These are phyloP conservation scores for Acanthamoeba castellanii DNA, from an alignment of 208 protist genomes.

Conservation along the genomic window DNA sequence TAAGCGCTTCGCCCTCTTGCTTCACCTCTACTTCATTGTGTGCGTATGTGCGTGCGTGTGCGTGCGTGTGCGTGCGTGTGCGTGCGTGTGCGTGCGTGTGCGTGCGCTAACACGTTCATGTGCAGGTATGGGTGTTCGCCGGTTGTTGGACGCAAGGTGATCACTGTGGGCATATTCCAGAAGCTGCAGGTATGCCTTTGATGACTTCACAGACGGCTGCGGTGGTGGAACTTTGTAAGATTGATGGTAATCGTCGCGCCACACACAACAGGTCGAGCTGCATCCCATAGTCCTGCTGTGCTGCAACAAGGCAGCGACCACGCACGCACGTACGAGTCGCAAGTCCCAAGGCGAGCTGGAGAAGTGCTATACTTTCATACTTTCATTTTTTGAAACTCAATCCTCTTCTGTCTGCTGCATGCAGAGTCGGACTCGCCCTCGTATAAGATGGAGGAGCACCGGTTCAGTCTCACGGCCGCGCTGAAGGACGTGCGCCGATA, in stretches of 20 bases:
- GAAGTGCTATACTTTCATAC: not conserved
- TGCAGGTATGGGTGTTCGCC: slow-evolving; percentile 27
- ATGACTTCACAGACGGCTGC: too few relatives aligned
- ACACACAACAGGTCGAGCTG: not conserved
- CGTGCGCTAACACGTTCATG: not conserved
- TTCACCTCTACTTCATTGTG: too few relatives aligned
- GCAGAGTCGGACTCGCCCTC: not conserved
- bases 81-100: not conserved
- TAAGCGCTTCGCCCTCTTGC: not conserved
- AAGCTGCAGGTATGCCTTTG: not conserved
- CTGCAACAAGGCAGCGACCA: not conserved
- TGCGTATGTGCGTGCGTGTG: too few relatives aligned
- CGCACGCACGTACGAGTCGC: not conserved
- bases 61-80: too few relatives aligned
- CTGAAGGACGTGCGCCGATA: slow-evolving; percentile 23
- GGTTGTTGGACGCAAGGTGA: slow-evolving; percentile 33
- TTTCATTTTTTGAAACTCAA: too few relatives aligned
- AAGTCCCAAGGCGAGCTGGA: not conserved
- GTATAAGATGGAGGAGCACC: not conserved
- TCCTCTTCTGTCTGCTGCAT: not conserved
- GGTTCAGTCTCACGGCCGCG: not conserved
- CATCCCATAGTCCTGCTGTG: not conserved
- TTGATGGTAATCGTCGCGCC: too few relatives aligned
- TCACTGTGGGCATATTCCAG: slow-evolving; percentile 30
- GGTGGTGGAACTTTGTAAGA: too few relatives aligned